These are phyloP conservation scores for Cyclotella kingstonii DNA, from an alignment of 108 stramenopile species.

Conservation along the genomic window DNA sequence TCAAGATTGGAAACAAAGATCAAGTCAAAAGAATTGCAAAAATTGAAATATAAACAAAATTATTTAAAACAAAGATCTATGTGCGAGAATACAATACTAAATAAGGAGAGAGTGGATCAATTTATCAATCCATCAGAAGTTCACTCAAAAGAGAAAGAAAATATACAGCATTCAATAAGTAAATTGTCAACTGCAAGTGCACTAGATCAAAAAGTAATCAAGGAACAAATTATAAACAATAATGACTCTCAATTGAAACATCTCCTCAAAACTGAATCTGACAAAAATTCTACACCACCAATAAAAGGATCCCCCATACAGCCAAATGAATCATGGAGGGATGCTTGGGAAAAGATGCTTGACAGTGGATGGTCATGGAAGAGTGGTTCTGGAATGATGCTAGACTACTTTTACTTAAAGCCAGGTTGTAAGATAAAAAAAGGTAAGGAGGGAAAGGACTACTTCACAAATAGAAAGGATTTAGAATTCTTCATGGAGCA, in stretches of 20 bases:
- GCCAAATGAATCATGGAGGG: constrained; percentile 24
- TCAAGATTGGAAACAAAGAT: neutral
- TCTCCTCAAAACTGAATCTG: too few species aligned
- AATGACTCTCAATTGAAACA: constrained; percentile 5
- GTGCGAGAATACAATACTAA: too few species aligned
- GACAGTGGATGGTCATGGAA: constrained; percentile 36
- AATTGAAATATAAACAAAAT: too few species aligned
- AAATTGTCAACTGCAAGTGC: too few species aligned
- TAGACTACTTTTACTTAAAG: constrained; percentile 42
- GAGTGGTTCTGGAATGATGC: constrained; percentile 29
- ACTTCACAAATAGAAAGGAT: constrained; percentile 22
- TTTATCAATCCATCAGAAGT: too few species aligned
- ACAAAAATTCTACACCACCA: constrained; percentile 14
- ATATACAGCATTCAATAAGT: too few species aligned
- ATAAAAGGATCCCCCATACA: neutral
- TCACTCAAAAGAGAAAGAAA: too few species aligned
- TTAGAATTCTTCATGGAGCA: constrained; percentile 34
- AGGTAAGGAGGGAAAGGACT: constrained; percentile 35
- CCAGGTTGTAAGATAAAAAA: constrained; percentile 21
- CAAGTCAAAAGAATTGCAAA: too few species aligned
- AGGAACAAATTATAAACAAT: constrained; percentile 9
- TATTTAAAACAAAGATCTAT: too few species aligned
- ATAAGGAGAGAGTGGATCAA: too few species aligned
- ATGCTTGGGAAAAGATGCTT: constrained; percentile 30
- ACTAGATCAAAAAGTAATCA: too few species aligned